These are phyloP conservation scores for Colletotrichum limetticola DNA, from an alignment of 2,329 filamentous ascomycete genomes.

Conservation along the genomic window DNA sequence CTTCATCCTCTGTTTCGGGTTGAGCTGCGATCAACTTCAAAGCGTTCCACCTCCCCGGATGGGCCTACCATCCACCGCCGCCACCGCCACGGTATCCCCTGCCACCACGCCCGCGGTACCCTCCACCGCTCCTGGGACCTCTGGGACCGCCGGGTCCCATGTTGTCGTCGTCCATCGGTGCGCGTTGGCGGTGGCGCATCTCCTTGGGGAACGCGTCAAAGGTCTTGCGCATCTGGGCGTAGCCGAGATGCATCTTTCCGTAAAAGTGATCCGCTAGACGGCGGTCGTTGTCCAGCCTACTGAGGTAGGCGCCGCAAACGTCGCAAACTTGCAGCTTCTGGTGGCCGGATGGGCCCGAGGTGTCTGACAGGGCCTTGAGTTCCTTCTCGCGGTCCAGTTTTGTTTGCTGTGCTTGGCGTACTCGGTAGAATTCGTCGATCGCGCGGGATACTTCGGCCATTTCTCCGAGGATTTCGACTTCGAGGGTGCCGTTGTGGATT, in stretches of 20 bases:
- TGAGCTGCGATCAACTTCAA: background rate
- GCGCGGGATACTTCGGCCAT: conserved; percentile 83
- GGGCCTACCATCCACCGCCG: conserved; percentile 49
- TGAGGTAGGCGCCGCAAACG: conserved; percentile 95
- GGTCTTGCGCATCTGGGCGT: conserved; percentile 97
- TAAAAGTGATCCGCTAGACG: conserved; percentile 97
- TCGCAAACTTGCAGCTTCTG: conserved; percentile 99
- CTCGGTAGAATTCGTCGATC: conserved; percentile 87
- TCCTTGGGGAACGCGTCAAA: conserved; percentile 89
- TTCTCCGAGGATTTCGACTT: conserved; percentile 87
- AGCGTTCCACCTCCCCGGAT: background rate
- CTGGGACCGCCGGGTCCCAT: conserved; percentile 60
- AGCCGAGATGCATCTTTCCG: conserved; percentile 98
- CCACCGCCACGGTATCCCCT: conserved; percentile 58
- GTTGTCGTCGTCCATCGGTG: conserved; percentile 58
- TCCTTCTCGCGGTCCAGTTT: conserved; percentile 89
- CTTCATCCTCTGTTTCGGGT: background rate
- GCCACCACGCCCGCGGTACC: conserved; percentile 62
- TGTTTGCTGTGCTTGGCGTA: conserved; percentile 81
- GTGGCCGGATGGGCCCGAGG: conserved; percentile 90
- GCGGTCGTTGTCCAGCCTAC: conserved; percentile 91
- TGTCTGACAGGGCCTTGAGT: conserved; percentile 90
- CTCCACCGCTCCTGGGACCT: conserved; percentile 64
- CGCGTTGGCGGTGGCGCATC: conserved; percentile 77
- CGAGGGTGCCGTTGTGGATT: conserved; percentile 84